phyloP scores from a whole-genome alignment of 495 filamentous ascomycete species.

The Annulohypoxylon moriforme region DNA sequence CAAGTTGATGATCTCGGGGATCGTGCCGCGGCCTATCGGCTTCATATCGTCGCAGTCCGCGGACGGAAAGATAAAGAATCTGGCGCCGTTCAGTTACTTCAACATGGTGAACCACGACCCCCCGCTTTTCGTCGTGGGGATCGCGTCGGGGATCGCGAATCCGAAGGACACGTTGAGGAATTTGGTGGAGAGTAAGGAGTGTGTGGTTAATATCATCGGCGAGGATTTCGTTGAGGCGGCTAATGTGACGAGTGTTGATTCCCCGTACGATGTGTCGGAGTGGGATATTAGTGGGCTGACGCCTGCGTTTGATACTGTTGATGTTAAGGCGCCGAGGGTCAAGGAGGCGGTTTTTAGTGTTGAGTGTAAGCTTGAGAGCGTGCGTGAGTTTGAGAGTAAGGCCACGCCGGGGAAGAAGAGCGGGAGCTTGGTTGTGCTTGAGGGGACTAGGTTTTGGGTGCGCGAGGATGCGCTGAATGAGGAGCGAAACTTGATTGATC shows the following conservation, averaged over 20 bases:
- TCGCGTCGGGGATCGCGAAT: conserved; percentile 63
- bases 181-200: conserved; percentile 75
- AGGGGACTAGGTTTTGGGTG: conserved; percentile 90
- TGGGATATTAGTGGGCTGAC: conserved; percentile 84
- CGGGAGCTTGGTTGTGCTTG: conserved; percentile 78
- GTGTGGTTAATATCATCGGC: conserved; percentile 86
- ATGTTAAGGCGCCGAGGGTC: conserved; percentile 79
- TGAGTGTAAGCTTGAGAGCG: conserved; percentile 79
- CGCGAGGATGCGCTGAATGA: conserved; percentile 89
- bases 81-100: conserved; percentile 90
- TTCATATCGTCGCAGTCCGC: conserved; percentile 63
- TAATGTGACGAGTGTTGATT: conserved; percentile 80
- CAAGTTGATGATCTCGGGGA: conserved; percentile 88
- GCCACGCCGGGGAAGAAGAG: conserved; percentile 75
- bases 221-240: conserved; percentile 91
- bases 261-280: conserved; percentile 81
- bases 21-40: conserved; percentile 82
- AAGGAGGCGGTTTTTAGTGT: conserved; percentile 83
- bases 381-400: conserved; percentile 79
- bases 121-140: conserved; percentile 86
- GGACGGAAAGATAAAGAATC: conserved; percentile 66
- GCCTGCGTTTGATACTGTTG: conserved; percentile 68
- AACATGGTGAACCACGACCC: conserved; percentile 89
- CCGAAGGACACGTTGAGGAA: conserved; percentile 84
- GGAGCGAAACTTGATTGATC: conserved; percentile 76